Conservation (phyloP, 768 basidiomycete species). For the Kwoniella dejecticola region DNA sequence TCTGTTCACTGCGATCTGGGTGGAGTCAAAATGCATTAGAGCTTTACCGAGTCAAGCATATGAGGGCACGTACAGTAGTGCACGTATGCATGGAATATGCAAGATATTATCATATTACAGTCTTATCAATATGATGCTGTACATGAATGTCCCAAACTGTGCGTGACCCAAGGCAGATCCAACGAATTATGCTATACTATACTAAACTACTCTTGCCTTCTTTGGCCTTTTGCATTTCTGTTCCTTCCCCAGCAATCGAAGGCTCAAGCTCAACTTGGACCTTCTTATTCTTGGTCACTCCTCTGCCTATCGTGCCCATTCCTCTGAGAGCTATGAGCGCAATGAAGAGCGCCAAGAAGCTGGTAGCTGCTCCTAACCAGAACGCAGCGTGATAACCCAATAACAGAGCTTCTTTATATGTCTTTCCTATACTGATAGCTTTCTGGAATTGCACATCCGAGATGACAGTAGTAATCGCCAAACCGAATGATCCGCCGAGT, state of each 20-base stretch:
- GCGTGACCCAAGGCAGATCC: not conserved
- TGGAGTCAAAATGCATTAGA: no score
- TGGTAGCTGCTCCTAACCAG: conserved; percentile 46
- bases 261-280: not conserved
- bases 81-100: no score
- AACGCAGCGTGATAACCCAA: conserved; percentile 43
- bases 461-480: conserved; percentile 46
- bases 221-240: no score
- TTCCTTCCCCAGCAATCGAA: no score
- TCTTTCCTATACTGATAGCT: conserved; percentile 13
- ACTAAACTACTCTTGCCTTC: no score
- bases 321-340: conserved; percentile 41
- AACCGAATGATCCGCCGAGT: conserved; percentile 46
- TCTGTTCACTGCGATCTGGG: no score
- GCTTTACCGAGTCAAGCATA: no score
- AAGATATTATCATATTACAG: no score
- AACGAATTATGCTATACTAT: not conserved
- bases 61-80: no score
- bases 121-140: no score
- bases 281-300: conserved; percentile 3
- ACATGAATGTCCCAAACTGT: not conserved
- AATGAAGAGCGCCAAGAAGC: conserved; percentile 33
- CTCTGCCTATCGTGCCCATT: conserved; percentile 42
- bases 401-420: conserved; percentile 22
- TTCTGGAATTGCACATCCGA: conserved; percentile 24